Conservation (phyloP, 2,329 filamentous ascomycete genomes). For the Aspergillus intermedius region DNA sequence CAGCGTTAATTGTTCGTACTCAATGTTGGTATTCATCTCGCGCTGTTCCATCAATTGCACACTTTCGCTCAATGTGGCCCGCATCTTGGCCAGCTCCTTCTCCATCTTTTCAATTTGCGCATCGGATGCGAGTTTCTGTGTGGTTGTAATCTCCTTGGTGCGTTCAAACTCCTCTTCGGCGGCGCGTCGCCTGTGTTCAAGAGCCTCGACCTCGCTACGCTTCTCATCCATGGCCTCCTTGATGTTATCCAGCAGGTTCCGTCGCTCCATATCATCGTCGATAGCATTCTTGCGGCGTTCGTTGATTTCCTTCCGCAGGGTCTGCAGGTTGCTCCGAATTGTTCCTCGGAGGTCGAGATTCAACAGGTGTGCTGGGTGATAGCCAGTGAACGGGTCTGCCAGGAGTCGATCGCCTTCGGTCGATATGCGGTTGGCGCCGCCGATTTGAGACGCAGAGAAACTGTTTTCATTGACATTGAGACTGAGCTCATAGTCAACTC, state of each 20-base stretch:
- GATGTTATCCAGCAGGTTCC: constrained; percentile 87
- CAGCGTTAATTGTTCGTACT: constrained; percentile 89
- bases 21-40: constrained; percentile 94
- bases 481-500: constrained; percentile 74
- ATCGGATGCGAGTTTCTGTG: constrained; percentile 82
- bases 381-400: constrained; percentile 74
- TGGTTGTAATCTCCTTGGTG: constrained; percentile 78
- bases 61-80: constrained; percentile 72
- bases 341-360: constrained; percentile 81
- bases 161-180: constrained; percentile 92
- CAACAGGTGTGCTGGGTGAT: constrained; percentile 80
- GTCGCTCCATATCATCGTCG: constrained; percentile 88
- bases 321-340: constrained; percentile 70
- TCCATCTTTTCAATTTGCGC: constrained; percentile 98
- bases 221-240: constrained; percentile 98
- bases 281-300: constrained; percentile 75
- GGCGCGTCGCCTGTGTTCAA: constrained; percentile 79
- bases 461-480: constrained; percentile 77
- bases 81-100: constrained; percentile 93
- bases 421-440: constrained; percentile 42
- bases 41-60: constrained; percentile 89
- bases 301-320: constrained; percentile 83
- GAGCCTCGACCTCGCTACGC: constrained; percentile 79
- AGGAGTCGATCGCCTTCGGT: constrained; percentile 68
- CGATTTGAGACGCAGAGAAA: constrained; percentile 59